Evolutionary conservation across 139 green algal species (phyloP), one percentile per base, ranked within the genome.

Genomic region (Gonium pectorale): DNA sequence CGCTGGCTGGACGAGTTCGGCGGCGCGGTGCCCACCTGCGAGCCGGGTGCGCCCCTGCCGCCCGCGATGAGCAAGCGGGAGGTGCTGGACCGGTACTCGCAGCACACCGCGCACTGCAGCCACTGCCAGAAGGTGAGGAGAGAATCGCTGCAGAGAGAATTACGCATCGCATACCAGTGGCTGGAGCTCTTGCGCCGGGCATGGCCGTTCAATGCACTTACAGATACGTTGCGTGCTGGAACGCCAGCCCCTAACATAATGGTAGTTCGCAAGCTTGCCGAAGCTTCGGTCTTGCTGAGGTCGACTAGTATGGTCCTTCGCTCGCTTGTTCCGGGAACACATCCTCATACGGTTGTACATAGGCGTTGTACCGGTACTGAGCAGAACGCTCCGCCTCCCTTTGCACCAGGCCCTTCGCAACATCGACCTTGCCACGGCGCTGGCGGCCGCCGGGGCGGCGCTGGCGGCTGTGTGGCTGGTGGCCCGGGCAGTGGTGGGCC

Each of bases 101-200:
- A 88, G 56, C 83, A 88, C 72, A 88, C 84, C 5, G 44, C 46
- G 67, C 54, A 85, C 75, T 85, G 74, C 67, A 52, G n/a, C 8
- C 54, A 81, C 35, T 88, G 84, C 75, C 59, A 64, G 24, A 35
- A 60, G 52, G 84, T 64, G 24, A 3, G 68, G 2, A 5, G 15
- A 4, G 6, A 2, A 62, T 17, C 52, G 19, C 52, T 62, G 52
- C 52, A 4, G 13, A n/a, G 19, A 7, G 5, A 5, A 4, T 5
- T 21, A 22, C 7, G 11, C 17, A 21, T 7, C 13, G 29, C 52
- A 27, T 62, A 7, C 29, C 52, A 22, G 4, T 31, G 19, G 19
- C n/a, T n/a, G n/a, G n/a, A n/a, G n/a, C 52, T 7, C 19, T 67
- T 22, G 7, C 4, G 15, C 29, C 54, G 3, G 59, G 3, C 22